Conservation (phyloP, 225 moss, liverwort and hornwort genomes). For the Sphagnum contortum region DNA sequence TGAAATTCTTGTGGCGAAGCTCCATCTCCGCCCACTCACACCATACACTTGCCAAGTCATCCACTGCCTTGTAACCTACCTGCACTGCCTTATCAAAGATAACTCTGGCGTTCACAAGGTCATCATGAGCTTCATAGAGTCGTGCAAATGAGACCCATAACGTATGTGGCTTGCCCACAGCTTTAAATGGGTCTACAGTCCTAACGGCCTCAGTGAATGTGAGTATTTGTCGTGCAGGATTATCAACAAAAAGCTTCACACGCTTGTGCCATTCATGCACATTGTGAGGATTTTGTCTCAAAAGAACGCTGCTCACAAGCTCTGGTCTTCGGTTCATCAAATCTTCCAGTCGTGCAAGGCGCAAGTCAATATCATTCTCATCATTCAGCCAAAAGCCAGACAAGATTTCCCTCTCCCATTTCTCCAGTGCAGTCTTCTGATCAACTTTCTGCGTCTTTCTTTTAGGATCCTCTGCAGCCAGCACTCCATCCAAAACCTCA, state of each 20-base stretch:
- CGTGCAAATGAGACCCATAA: conserved; percentile 94
- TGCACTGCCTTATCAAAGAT: conserved; percentile 96
- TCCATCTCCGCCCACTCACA: conserved; percentile 99
- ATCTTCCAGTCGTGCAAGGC: conserved; percentile 82
- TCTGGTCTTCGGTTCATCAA: conserved; percentile 88
- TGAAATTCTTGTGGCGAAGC: conserved; percentile 78
- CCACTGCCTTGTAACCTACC: conserved; percentile 86
- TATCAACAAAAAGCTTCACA: conserved; percentile 74
- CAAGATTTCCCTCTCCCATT: conserved; percentile 46
- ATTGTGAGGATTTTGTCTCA: conserved; percentile 95
- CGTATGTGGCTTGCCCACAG: conserved; percentile 89
- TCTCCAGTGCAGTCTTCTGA: conserved; percentile 17
- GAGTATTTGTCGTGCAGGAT: conserved; percentile 70
- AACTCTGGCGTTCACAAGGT: conserved; percentile 73
- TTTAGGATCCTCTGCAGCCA: neutral
- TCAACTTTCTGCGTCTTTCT: conserved; percentile 15
- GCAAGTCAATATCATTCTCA: conserved; percentile 74
- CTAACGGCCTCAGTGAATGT: conserved; percentile 87
- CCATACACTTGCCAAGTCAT: conserved; percentile 97
- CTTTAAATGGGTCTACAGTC: conserved; percentile 80
- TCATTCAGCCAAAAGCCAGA: conserved; percentile 56
- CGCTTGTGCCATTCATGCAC: conserved; percentile 99
- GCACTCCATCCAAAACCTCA: neutral
- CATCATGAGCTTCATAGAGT: conserved; percentile 69
- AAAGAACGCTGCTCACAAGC: conserved; percentile 84